Evolutionary conservation across 805 yeast genomes (phyloP), one percentile per base, ranked within the genome.

Genomic region (Cyberlindnera misumaiensis): DNA sequence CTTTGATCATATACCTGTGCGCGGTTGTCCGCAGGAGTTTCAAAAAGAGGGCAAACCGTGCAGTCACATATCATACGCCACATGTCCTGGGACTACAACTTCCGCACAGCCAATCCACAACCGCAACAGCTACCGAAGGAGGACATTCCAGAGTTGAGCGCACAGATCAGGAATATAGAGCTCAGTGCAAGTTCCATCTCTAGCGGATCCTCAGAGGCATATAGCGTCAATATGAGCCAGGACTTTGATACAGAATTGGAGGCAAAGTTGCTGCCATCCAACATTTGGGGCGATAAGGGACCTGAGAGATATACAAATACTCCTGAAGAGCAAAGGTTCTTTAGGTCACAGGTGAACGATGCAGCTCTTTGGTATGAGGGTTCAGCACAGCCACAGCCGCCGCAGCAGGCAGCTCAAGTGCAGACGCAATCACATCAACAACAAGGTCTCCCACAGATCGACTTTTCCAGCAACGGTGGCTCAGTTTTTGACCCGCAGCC

Each of bases 181-280:
- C 30, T 30, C 14, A 14, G 18, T 22, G 28, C 35, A 26, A 28
- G 36, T 22, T 40, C 46, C 7, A 37, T 43, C 26, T 43, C 46
- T 25, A 34, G 41, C 17, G 36, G 34, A 2, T 42, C 42, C 7
- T 41, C 41, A 14, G 35, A 31, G 22, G 20, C 36, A 13, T n/a
- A 29, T 28, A 30, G 18, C 38, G 24, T 20, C 24, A 24, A 36
- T 25, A 35, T 38, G 38, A 37, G 34, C 32, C 33, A 42, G 35
- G 37, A 40, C 44, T 31, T 44, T 36, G 32, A 38, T 48, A 27
- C 54, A 43, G 46, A 57, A 51, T 34, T 40, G 36, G 51, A 49
- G 40, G 31, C 47, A 16, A 64, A 56, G 40, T 52, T 61, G 24
- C 56, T 62, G 41, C 63, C 66, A 11, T 41, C 46, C 18, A 63